phyloP scores from a whole-genome alignment of 306 rosid species.

The Medicago ruthenica region DNA sequence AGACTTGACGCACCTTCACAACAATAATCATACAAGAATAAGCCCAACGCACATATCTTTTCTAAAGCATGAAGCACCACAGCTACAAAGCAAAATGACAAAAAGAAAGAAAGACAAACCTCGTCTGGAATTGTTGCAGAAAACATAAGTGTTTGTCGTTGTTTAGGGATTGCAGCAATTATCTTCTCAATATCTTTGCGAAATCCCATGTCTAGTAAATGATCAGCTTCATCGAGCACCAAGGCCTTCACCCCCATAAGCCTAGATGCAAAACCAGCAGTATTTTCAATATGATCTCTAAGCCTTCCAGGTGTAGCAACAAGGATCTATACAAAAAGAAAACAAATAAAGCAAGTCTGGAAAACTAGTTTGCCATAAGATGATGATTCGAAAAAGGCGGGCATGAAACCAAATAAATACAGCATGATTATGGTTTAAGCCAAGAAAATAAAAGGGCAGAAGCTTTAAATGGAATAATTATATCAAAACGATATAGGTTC shows the following conservation, averaged over 20 bases:
- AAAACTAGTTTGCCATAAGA: conserved; percentile 4
- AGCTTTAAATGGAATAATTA: too few relatives aligned
- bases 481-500: too few relatives aligned
- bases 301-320: conserved; percentile 99
- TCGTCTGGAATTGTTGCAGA: conserved; percentile 97
- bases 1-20: conserved; percentile 89
- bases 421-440: background rate
- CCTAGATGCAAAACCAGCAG: conserved; percentile 92
- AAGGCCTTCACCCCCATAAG: conserved; percentile 94
- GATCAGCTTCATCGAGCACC: conserved; percentile 98
- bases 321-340: conserved; percentile 72
- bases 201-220: conserved; percentile 98
- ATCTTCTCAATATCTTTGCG: conserved; percentile 94
- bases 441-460: background rate
- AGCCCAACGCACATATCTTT: background rate
- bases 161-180: conserved; percentile 89
- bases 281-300: conserved; percentile 92
- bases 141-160: conserved; percentile 88
- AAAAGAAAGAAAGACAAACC: conserved; percentile 51
- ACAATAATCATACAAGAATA: conserved; percentile 36
- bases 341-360: background rate
- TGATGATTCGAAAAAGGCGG: background rate
- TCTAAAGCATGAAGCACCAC: conserved; percentile 27
- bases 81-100: background rate
- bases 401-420: background rate